phyloP scores from a whole-genome alignment of 805 yeast species.

The Sugiyamaella smithiae region DNA sequence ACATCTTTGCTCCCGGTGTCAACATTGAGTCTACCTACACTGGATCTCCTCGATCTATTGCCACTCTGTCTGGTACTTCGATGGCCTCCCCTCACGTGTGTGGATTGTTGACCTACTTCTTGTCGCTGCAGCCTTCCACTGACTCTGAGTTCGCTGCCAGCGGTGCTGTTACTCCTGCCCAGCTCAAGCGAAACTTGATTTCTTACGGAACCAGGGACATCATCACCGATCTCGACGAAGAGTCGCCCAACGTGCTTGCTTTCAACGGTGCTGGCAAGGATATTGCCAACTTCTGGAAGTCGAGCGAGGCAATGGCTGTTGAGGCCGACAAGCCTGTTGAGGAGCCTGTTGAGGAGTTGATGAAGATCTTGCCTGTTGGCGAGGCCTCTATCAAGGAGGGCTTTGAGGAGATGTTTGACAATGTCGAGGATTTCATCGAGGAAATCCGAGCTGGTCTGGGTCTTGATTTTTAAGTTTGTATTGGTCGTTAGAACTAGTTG shows the following conservation, averaged over 20 bases:
- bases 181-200: constrained; percentile 51
- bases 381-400: constrained; percentile 15
- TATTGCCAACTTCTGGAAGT: constrained; percentile 49
- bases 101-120: constrained; percentile 54
- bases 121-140: constrained; percentile 53
- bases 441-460: constrained; percentile 21
- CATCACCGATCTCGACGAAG: constrained; percentile 45
- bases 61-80: constrained; percentile 58
- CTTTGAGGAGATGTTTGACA: constrained; percentile 15
- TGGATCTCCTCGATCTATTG: constrained; percentile 50
- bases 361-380: constrained; percentile 23
- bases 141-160: constrained; percentile 48
- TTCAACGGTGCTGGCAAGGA: constrained; percentile 61
- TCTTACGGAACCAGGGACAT: constrained; percentile 50
- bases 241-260: constrained; percentile 56
- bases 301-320: constrained; percentile 9
- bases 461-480: constrained; percentile 17
- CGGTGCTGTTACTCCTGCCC: constrained; percentile 48
- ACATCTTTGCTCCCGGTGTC: constrained; percentile 55
- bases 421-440: constrained; percentile 20
- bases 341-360: constrained; percentile 10
- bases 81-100: constrained; percentile 63
- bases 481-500: too few relatives aligned
- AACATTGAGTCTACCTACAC: constrained; percentile 55
- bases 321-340: constrained; percentile 25